A percentile compares a stretch with the other conserved stretches of the same genome.
Evolutionary conservation across 495 filamentous ascomycete genomes (phyloP).

Genomic region (Daldinia loculata): DNA sequence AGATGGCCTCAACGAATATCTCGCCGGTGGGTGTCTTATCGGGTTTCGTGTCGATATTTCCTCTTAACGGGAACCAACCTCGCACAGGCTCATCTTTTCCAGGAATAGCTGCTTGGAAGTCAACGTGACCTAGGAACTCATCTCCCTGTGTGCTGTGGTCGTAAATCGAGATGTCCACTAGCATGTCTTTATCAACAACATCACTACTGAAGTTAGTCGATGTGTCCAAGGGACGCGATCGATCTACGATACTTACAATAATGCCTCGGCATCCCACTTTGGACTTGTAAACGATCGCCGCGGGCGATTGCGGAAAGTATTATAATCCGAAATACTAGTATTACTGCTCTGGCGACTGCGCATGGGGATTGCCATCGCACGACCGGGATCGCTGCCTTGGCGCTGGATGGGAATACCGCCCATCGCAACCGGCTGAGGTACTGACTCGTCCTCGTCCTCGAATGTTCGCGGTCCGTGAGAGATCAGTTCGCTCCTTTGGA

Average conservation of each 20-base stretch:
- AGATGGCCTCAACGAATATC: constrained; percentile 84
- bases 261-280: constrained; percentile 93
- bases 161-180: constrained; percentile 93
- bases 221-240: constrained; percentile 20
- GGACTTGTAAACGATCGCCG: constrained; percentile 80
- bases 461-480: constrained; percentile 77
- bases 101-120: constrained; percentile 70
- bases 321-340: constrained; percentile 78
- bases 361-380: constrained; percentile 95
- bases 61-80: constrained; percentile 84
- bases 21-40: constrained; percentile 81
- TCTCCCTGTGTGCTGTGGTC: constrained; percentile 82
- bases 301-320: constrained; percentile 68
- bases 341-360: constrained; percentile 93
- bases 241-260: constrained; percentile 75
- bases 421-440: constrained; percentile 54
- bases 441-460: constrained; percentile 59
- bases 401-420: constrained; percentile 69
- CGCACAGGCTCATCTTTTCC: constrained; percentile 75
- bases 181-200: constrained; percentile 89
- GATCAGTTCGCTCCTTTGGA: constrained; percentile 95
- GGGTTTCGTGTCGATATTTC: constrained; percentile 62
- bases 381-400: constrained; percentile 76
- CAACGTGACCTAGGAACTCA: constrained; percentile 89
- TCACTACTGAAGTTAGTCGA: constrained; percentile 70